Percentiles rank a stretch among this genome's conserved stretches.
These are phyloP conservation scores for Kluyveromyces siamensis DNA, from an alignment of 805 yeast species.

Conservation along the genomic window DNA sequence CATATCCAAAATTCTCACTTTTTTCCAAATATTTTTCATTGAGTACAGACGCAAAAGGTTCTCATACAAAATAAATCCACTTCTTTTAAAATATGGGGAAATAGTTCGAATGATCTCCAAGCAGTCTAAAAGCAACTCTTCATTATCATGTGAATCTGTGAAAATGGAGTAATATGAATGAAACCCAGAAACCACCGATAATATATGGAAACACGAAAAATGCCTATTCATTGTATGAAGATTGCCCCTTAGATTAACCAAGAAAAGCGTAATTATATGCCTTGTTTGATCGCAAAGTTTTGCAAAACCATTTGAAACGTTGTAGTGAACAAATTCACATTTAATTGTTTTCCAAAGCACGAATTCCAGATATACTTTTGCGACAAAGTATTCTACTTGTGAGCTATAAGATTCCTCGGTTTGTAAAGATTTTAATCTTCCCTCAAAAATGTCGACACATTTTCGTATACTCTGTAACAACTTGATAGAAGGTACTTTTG, in stretches of 20 bases:
- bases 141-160: slow-evolving; percentile 10
- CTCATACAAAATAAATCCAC: background rate
- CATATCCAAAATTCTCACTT: slow-evolving; percentile 14
- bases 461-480: slow-evolving; percentile 22
- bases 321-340: slow-evolving; percentile 16
- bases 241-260: slow-evolving; percentile 11
- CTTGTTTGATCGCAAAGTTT: slow-evolving; percentile 13
- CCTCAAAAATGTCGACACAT: slow-evolving; percentile 13
- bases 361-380: slow-evolving; percentile 11
- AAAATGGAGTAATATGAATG: slow-evolving; percentile 20
- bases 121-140: slow-evolving; percentile 14
- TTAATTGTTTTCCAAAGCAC: slow-evolving; percentile 23
- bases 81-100: background rate
- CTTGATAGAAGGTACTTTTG: slow-evolving; percentile 18
- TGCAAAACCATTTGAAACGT: slow-evolving; percentile 11
- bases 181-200: slow-evolving; percentile 18
- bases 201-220: slow-evolving; percentile 15
- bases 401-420: slow-evolving; percentile 10
- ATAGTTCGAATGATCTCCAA: slow-evolving; percentile 11
- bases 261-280: slow-evolving; percentile 13
- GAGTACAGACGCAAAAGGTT: slow-evolving; percentile 7
- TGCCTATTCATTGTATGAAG: slow-evolving; percentile 14
- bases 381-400: slow-evolving; percentile 18
- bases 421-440: slow-evolving; percentile 8
- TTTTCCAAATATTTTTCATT: slow-evolving; percentile 17